These are phyloP conservation scores for Erythrophleum fordii DNA, from an alignment of 306 rosid genomes.

Conservation along the genomic window DNA sequence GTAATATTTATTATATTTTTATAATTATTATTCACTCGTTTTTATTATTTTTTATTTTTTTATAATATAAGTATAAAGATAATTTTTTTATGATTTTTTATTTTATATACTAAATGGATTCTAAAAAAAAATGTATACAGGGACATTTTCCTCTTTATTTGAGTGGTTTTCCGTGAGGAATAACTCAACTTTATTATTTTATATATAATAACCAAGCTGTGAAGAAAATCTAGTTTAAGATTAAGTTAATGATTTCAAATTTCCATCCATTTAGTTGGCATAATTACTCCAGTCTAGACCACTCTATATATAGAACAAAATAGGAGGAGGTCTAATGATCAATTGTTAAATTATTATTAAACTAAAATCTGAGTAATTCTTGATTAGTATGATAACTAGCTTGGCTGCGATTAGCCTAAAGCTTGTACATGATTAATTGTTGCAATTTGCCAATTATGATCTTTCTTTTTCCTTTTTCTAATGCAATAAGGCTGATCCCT, in stretches of 20 bases:
- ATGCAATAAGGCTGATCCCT: constrained; percentile 12
- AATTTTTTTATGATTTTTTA: no score
- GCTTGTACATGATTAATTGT: neutral
- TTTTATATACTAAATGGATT: no score
- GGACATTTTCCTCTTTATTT: no score
- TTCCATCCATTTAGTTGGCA: neutral
- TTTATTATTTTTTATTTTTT: no score
- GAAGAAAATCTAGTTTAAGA: neutral
- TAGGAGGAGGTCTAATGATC: neutral
- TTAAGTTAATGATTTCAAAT: neutral
- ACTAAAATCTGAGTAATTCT: no score
- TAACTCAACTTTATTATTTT: no score
- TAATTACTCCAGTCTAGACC: neutral
- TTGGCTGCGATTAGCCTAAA: neutral
- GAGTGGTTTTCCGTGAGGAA: no score
- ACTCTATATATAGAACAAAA: neutral
- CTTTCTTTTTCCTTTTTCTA: neutral
- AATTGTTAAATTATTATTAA: neutral
- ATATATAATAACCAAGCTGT: neutral
- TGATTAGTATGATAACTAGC: neutral
- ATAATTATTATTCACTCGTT: no score
- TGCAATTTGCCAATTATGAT: neutral
- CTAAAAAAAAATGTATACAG: no score
- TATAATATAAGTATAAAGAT: no score
- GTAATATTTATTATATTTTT: no score